Evolutionary conservation across 2,329 filamentous ascomycete genomes (phyloP), one percentile per base, ranked within the genome.

Genomic region (Eutypella sp.): DNA sequence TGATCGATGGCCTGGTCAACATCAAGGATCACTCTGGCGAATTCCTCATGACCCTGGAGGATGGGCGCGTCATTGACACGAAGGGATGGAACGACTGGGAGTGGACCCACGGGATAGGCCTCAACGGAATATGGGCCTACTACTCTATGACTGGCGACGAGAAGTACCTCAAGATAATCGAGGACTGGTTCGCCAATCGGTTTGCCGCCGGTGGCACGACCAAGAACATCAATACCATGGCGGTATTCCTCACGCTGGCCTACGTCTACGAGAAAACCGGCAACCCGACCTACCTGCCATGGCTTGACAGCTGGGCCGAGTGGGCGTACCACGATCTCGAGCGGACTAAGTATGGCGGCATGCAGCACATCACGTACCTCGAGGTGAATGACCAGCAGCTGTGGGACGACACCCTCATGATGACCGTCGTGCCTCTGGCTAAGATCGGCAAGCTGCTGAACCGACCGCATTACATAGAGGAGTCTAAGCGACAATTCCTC

Each of bases 351-450:
- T 84, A 81, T 59, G 86, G 82, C 40, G 74, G 84, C 47, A 86
- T 89, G 72, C 85, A 89, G 64, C 86, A 87, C 65, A 79, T 85
- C 49, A 91, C 87, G 0, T 90, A 90, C 56, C 67, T 84, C 25
- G 76, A 80, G 2, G 74, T 78, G 52, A 89, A 92, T 64, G 74
- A 82, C 50, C 76, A 88, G 62, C 84, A 91, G 68, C 73, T 91
- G 19, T 92, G 87, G 87, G 87, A 90, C 55, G 87, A 92, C 62
- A 92, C 87, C 5, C 73, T 92, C 38, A 91, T 92, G 87, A 92
- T 92, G 87, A 90, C 85, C 1, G 87, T 89, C 5, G 69, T 91
- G 66, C 87, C 87, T 2, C 72, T 91, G 16, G 86, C 86, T 16
- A 91, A 91, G 69, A 90, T 90, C 49, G 87, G 87, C 1, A 75